Percentiles rank a stretch among this genome's conserved stretches.
phyloP scores from a whole-genome alignment of 768 basidiomycete genomes.

The Russula emetica region DNA sequence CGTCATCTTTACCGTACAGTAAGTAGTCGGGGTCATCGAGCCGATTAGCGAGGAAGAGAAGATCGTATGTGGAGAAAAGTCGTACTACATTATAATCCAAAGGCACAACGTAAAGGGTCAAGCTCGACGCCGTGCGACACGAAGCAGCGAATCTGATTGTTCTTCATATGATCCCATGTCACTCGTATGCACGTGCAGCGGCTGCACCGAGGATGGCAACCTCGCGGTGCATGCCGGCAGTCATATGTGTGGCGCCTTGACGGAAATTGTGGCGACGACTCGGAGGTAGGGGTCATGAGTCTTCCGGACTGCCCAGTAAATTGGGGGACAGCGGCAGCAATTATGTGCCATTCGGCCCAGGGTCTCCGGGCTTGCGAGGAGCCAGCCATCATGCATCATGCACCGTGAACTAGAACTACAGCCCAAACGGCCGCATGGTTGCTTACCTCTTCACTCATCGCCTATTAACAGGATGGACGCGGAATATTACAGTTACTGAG shows the following conservation, averaged over 20 bases:
- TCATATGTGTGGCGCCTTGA: conserved; percentile 60
- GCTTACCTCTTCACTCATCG: no score
- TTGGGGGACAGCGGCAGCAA: conserved; percentile 45
- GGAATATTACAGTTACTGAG: no score
- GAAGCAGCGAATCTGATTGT: conserved; percentile 98
- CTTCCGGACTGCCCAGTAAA: conserved; percentile 43
- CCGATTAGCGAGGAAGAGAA: conserved; percentile 94
- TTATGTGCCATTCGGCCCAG: no score
- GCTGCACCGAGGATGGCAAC: conserved; percentile 72
- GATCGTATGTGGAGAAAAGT: conserved; percentile 82
- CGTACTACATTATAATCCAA: conserved; percentile 67
- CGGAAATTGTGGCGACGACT: conserved; percentile 78
- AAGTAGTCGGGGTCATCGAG: conserved; percentile 96
- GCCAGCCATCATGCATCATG: no score
- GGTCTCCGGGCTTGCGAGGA: no score
- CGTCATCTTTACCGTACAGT: conserved; percentile 66
- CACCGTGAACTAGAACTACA: no score
- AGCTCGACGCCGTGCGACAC: conserved; percentile 86
- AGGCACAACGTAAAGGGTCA: conserved; percentile 96
- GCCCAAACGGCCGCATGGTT: no score
- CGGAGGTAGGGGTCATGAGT: conserved; percentile 79
- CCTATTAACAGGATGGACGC: no score
- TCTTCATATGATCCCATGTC: conserved; percentile 97
- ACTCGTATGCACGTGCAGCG: conserved; percentile 79
- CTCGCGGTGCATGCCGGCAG: conserved; percentile 50